phyloP scores from a whole-genome alignment of 495 filamentous ascomycete genomes.

The Aspergillus campestris region DNA sequence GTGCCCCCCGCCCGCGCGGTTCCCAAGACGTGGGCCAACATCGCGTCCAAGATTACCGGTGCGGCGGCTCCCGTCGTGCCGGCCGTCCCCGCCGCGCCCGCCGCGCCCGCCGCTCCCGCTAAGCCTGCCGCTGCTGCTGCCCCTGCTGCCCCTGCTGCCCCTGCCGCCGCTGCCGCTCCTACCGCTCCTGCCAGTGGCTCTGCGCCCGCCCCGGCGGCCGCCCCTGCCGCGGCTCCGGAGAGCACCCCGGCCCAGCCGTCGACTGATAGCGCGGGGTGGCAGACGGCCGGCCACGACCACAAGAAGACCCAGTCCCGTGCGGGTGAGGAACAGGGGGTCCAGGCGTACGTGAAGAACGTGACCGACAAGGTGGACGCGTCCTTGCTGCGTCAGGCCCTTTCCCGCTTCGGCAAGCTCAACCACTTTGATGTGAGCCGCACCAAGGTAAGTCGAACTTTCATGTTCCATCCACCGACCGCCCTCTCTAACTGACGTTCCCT shows the following conservation, averaged over 20 bases:
- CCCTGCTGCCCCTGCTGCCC: conserved; percentile 26
- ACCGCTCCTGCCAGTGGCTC: conserved; percentile 28
- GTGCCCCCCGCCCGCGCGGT: conserved; percentile 39
- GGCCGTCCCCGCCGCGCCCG: conserved; percentile 27
- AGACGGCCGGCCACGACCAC: conserved; percentile 68
- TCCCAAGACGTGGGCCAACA: conserved; percentile 89
- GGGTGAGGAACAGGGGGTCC: conserved; percentile 55
- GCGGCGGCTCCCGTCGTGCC: conserved; percentile 31
- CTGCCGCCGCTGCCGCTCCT: conserved; percentile 26
- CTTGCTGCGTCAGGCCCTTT: conserved; percentile 55
- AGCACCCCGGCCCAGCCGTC: conserved; percentile 37
- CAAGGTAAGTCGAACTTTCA: conserved; percentile 57
- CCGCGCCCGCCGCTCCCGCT: conserved; percentile 32
- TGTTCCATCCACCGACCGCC: not conserved
- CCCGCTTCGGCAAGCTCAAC: conserved; percentile 66
- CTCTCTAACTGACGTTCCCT: not conserved
- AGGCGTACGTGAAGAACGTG: conserved; percentile 91
- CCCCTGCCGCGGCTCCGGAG: conserved; percentile 31
- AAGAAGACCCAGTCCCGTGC: conserved; percentile 69
- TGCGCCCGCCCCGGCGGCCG: conserved; percentile 28
- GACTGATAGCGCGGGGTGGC: conserved; percentile 55
- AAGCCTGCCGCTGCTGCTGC: conserved; percentile 34
- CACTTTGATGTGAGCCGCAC: conserved; percentile 83
- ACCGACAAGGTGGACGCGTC: conserved; percentile 70
- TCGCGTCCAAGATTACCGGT: conserved; percentile 46